A percentile compares a stretch with the other conserved stretches of the same genome.
Evolutionary conservation across 2,329 filamentous ascomycete species (phyloP).

Genomic region (Penicillium glabrum): DNA sequence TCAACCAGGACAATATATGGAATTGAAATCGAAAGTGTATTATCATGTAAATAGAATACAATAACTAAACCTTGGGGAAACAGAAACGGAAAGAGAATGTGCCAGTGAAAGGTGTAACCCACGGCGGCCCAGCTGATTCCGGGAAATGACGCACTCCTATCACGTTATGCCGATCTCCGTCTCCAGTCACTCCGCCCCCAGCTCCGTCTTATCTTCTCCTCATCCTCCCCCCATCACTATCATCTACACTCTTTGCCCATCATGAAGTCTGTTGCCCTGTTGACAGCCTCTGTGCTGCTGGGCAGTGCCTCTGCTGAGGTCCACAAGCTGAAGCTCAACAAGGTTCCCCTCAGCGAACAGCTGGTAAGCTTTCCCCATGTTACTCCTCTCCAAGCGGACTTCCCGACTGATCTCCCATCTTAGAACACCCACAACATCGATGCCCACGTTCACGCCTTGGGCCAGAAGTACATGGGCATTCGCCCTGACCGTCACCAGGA

Average conservation of each 20-base stretch:
- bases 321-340: conserved; percentile 97
- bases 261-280: conserved; percentile 85
- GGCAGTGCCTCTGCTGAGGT: conserved; percentile 81
- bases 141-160: conserved; percentile 24
- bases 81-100: conserved; percentile 4
- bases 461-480: conserved; percentile 94
- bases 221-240: conserved; percentile 25
- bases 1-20: neutral
- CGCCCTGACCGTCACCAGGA: conserved; percentile 69
- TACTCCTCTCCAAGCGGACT: neutral
- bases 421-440: conserved; percentile 77
- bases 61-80: neutral
- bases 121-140: conserved; percentile 18
- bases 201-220: conserved; percentile 31
- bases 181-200: conserved; percentile 19
- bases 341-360: conserved; percentile 89
- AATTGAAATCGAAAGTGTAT: neutral
- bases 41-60: neutral
- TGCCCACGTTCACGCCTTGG: conserved; percentile 75
- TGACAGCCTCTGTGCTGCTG: conserved; percentile 76
- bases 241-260: conserved; percentile 26
- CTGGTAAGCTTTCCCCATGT: conserved; percentile 64
- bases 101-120: conserved; percentile 6
- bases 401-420: conserved; percentile 13
- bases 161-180: conserved; percentile 27